A percentile compares a stretch with the other conserved stretches of the same genome.
phyloP scores from a whole-genome alignment of 768 basidiomycete genomes.

The Boletus sp. region DNA sequence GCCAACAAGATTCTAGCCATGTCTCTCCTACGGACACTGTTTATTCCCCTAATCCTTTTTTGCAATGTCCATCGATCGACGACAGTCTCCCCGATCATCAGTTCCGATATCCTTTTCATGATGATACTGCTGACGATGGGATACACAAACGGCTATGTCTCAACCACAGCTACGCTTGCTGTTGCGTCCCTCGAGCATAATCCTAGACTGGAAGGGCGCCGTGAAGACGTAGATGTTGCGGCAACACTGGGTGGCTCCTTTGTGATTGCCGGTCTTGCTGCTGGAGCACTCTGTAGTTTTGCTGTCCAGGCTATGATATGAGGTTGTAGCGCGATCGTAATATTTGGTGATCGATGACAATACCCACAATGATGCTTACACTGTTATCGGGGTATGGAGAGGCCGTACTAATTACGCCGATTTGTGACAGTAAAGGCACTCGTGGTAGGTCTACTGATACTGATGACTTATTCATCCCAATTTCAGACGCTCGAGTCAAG shows the following conservation, averaged over 20 bases:
- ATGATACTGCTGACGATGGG: constrained; percentile 70
- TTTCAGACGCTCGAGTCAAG: no score
- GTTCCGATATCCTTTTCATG: constrained; percentile 77
- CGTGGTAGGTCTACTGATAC: no score
- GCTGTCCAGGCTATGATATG: constrained; percentile 70
- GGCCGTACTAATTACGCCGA: neutral
- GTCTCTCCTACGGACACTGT: constrained; percentile 70
- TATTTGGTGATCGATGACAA: neutral
- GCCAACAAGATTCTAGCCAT: constrained; percentile 58
- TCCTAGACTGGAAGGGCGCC: constrained; percentile 60
- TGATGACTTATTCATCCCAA: no score
- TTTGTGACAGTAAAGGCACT: neutral
- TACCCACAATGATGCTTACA: neutral
- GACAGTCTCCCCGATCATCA: constrained; percentile 43
- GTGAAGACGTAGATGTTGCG: constrained; percentile 84
- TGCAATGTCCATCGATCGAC: constrained; percentile 73
- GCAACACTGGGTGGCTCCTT: constrained; percentile 82
- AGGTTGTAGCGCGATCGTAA: constrained; percentile 12
- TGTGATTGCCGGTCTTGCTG: constrained; percentile 69
- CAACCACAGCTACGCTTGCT: constrained; percentile 78
- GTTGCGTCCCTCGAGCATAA: constrained; percentile 83
- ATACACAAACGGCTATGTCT: constrained; percentile 78
- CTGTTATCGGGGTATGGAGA: neutral
- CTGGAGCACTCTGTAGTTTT: constrained; percentile 82
- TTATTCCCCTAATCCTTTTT: constrained; percentile 84